Percentiles rank a stretch among this genome's conserved stretches.
These are phyloP conservation scores for Hyphochytrium catenoides DNA, from an alignment of 352 stramenopile genomes.

Conservation along the genomic window DNA sequence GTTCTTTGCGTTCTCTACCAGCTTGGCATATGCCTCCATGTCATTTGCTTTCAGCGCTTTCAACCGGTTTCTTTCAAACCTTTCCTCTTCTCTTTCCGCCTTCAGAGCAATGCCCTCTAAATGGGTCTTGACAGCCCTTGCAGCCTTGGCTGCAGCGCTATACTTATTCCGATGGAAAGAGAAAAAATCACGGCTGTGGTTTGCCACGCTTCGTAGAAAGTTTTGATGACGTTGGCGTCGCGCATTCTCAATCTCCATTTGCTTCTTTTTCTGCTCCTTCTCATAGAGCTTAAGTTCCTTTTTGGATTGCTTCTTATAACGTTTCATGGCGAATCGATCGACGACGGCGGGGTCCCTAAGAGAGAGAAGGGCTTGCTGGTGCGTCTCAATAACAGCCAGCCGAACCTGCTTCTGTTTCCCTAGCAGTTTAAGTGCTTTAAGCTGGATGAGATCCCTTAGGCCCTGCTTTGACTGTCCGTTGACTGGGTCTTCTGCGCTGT, in stretches of 20 bases:
- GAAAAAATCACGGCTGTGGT: slow-evolving; percentile 58
- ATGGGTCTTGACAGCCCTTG: slow-evolving; percentile 37
- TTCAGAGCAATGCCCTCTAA: slow-evolving; percentile 46
- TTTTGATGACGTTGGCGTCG: slow-evolving; percentile 37
- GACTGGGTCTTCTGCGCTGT: too few relatives aligned
- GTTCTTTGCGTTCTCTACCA: slow-evolving; percentile 93
- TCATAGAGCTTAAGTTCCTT: slow-evolving; percentile 36
- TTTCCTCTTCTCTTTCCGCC: slow-evolving; percentile 53
- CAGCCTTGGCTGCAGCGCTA: slow-evolving; percentile 28
- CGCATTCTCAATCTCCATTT: slow-evolving; percentile 50
- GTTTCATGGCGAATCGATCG: slow-evolving; percentile 44
- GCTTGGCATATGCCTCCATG: slow-evolving; percentile 88
- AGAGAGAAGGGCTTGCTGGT: too few relatives aligned
- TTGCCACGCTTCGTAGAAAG: slow-evolving; percentile 48
- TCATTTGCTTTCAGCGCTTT: slow-evolving; percentile 81
- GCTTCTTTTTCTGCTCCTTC: slow-evolving; percentile 48
- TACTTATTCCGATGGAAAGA: slow-evolving; percentile 62
- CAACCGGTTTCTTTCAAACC: slow-evolving; percentile 54
- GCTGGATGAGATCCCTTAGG: too few relatives aligned
- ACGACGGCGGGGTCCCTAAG: slow-evolving; percentile 30
- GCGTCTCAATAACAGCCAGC: too few relatives aligned
- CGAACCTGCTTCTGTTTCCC: too few relatives aligned
- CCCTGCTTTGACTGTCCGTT: too few relatives aligned
- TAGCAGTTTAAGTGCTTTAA: too few relatives aligned
- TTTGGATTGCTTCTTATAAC: slow-evolving; percentile 26